Conservation (phyloP, 75 land plant genomes). For the Picea glauca region DNA sequence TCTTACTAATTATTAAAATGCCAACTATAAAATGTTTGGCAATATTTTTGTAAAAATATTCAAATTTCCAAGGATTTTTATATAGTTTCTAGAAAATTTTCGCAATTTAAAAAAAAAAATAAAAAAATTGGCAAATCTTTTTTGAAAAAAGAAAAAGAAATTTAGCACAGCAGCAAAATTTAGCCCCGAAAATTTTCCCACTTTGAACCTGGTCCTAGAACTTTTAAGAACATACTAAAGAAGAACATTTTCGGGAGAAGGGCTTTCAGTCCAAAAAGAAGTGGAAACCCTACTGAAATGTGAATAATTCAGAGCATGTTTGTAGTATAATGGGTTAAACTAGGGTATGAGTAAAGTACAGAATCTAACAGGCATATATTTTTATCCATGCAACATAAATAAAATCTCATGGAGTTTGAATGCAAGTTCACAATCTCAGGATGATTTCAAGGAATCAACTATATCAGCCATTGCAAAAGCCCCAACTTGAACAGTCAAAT, state of each 20-base stretch:
- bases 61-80: too few relatives aligned
- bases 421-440: neutral
- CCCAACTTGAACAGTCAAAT: neutral
- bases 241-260: neutral
- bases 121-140: too few relatives aligned
- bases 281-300: neutral
- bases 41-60: too few relatives aligned
- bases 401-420: neutral
- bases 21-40: too few relatives aligned
- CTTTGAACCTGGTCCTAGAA: neutral
- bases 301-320: neutral
- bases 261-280: neutral
- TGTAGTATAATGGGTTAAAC: neutral
- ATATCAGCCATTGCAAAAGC: neutral
- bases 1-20: too few relatives aligned
- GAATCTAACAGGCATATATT: too few relatives aligned
- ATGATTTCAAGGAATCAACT: neutral
- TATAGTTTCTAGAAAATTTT: too few relatives aligned
- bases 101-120: too few relatives aligned
- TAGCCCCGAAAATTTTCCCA: too few relatives aligned
- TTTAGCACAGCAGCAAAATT: too few relatives aligned
- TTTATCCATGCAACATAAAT: neutral
- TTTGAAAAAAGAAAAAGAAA: too few relatives aligned
- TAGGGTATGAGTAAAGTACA: too few relatives aligned
- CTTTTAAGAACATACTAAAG: neutral